A percentile compares a stretch with the other conserved stretches of the same genome.
phyloP scores from a whole-genome alignment of 2,329 filamentous ascomycete species.

The Lachnellula suecica region DNA sequence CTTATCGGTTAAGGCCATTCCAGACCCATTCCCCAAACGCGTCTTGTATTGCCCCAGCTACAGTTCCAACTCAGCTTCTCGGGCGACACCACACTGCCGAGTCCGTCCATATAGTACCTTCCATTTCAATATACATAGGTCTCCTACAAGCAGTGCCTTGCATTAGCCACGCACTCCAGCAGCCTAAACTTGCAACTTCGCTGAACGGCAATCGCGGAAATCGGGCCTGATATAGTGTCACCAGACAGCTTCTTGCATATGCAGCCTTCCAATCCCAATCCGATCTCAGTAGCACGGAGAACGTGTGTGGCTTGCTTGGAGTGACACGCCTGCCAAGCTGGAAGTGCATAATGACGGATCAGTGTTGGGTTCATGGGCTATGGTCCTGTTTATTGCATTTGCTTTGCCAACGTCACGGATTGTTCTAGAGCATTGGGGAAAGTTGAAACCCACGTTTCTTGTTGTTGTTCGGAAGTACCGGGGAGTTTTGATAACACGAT shows the following conservation, averaged over 20 bases:
- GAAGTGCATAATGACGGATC: neutral
- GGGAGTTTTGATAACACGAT: too few species aligned
- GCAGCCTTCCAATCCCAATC: too few species aligned
- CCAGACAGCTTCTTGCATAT: neutral
- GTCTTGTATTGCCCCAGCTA: neutral
- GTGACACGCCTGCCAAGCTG: neutral
- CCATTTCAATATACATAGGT: too few species aligned
- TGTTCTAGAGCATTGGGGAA: neutral
- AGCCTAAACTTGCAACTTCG: neutral
- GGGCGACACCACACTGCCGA: neutral
- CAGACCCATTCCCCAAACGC: neutral
- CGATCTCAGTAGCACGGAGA: neutral
- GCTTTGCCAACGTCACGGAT: neutral
- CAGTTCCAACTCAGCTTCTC: neutral
- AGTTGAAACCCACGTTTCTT: neutral
- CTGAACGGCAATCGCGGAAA: too few species aligned
- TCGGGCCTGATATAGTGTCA: neutral
- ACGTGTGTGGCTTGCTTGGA: neutral
- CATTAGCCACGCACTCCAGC: neutral
- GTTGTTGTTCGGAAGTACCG: neutral
- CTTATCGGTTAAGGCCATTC: neutral
- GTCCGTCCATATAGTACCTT: too few species aligned
- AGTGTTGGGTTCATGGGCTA: neutral
- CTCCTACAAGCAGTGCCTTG: neutral
- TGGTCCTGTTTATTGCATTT: neutral